Percentiles rank a stretch among this genome's conserved stretches.
Conservation (phyloP, 108 stramenopile genomes). For the Skeletonema marinoi region DNA sequence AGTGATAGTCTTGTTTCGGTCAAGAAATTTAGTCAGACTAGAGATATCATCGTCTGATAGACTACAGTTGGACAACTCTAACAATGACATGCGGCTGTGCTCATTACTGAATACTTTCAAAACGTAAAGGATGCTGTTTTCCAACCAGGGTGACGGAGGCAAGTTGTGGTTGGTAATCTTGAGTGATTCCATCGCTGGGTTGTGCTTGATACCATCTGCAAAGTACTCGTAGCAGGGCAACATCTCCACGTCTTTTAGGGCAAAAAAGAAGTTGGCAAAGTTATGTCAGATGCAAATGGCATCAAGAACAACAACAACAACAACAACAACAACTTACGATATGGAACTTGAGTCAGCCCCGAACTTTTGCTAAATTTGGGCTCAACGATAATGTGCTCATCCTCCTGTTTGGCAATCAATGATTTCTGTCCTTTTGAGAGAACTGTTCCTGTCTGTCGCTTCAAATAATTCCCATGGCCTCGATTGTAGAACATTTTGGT, state of each 20-base stretch:
- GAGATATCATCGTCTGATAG: not conserved
- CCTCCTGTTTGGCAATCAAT: not conserved
- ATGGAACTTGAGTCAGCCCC: not conserved
- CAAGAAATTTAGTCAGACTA: not conserved
- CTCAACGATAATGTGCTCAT: not conserved
- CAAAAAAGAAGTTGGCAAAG: not conserved
- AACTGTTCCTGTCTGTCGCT: not conserved
- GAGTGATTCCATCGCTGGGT: not conserved
- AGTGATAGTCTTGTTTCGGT: not conserved
- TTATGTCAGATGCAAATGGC: not conserved
- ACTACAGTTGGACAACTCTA: constrained; percentile 7
- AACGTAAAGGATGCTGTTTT: not conserved
- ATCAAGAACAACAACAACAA: not conserved
- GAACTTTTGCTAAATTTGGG: not conserved
- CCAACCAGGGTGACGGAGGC: not conserved
- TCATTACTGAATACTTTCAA: not conserved
- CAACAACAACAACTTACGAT: not conserved
- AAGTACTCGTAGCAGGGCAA: constrained; percentile 3
- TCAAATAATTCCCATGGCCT: not conserved
- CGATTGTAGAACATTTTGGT: not conserved
- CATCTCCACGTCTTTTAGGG: not conserved
- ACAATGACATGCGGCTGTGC: not conserved
- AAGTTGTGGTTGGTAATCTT: not conserved
- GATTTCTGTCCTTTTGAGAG: not conserved
- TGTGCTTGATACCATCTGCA: not conserved